Percentiles rank a stretch among this genome's conserved stretches.
Evolutionary conservation across 345 rosid species (phyloP).

Genomic region (Citrus medica): DNA sequence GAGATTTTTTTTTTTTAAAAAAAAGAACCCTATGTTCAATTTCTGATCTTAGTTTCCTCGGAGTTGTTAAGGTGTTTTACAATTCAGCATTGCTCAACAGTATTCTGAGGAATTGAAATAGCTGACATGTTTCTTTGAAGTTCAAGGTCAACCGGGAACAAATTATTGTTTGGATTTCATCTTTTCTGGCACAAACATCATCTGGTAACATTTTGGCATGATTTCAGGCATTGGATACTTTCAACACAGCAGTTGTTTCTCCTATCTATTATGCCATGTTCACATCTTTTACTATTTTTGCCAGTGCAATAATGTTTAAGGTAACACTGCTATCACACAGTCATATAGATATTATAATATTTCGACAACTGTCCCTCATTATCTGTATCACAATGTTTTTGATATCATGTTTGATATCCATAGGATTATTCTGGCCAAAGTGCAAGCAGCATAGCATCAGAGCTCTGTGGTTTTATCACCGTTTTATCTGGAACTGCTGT

Average conservation of each 20-base stretch:
- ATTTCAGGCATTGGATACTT: slow-evolving; percentile 75
- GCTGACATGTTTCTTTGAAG: background rate
- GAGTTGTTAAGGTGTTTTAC: background rate
- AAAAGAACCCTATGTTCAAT: background rate
- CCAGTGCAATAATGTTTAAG: slow-evolving; percentile 86
- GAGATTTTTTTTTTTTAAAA: background rate
- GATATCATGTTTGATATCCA: background rate
- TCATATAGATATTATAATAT: background rate
- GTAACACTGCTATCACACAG: slow-evolving; percentile 25
- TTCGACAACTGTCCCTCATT: background rate
- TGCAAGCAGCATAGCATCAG: slow-evolving; percentile 68
- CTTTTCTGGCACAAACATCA: background rate
- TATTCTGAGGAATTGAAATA: background rate
- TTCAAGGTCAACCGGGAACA: background rate
- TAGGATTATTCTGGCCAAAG: slow-evolving; percentile 81
- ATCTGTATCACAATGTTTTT: background rate
- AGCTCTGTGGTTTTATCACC: slow-evolving; percentile 70
- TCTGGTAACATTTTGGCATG: slow-evolving; percentile 9
- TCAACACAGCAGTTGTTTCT: slow-evolving; percentile 73
- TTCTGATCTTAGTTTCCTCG: background rate
- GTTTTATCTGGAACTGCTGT: slow-evolving; percentile 72
- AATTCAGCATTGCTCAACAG: background rate
- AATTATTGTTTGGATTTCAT: background rate
- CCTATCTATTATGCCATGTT: slow-evolving; percentile 77
- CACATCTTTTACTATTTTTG: slow-evolving; percentile 70